Base-by-base conservation (phyloP, 2,329 filamentous ascomycete genomes). In the Nakataea oryzae region DNA sequence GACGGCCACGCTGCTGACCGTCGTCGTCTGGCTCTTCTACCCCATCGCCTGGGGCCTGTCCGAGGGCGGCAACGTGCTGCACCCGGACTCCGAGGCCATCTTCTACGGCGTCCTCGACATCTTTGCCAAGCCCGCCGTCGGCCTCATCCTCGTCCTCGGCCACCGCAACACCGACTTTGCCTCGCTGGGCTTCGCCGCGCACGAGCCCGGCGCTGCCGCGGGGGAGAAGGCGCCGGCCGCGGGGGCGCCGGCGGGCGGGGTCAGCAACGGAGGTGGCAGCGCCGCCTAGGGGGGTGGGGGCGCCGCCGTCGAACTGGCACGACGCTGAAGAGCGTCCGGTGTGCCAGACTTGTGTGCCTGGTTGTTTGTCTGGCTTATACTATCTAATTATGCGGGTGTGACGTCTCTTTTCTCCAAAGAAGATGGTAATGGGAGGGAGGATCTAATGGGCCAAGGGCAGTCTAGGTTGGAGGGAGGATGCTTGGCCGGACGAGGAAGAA, bases 31-130 rank as follows among this genome's bases (percentile, higher is more conserved):
- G 80, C 71, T 83, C 54, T 70, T 81, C 28, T 85, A 84, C 70
- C 79, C 81, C 9, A 76, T 85, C 59, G 81, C 79, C 28, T 85
- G 75, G 67, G 81, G 78, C 34, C 67, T 84, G 11, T 74, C 72
- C 3, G 82, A 85, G 66, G 82, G 81, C 50, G 79, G 79, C 32
- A 82, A 83, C 69, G 64, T 69, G 60, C 79, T 84, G 62, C 74
- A 75, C 41, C 76, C 79, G 54, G 80, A 61, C 59, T 61, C 59
- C 12, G 59, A 61, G 59, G 59, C 59, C 54, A 61, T 61, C 72
- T 83, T 79, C 71, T 84, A 81, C 64, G 81, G 82, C 57, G 72
- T 84, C 55, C 74, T 85, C 29, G 82, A 85, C 64, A 47, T 81
- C 12, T 70, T 84, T 6, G 68, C 82, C 64, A 62, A 82, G 3